These are phyloP conservation scores for Sporobolomyces phaffii DNA, from an alignment of 768 basidiomycete species.

Conservation along the genomic window DNA sequence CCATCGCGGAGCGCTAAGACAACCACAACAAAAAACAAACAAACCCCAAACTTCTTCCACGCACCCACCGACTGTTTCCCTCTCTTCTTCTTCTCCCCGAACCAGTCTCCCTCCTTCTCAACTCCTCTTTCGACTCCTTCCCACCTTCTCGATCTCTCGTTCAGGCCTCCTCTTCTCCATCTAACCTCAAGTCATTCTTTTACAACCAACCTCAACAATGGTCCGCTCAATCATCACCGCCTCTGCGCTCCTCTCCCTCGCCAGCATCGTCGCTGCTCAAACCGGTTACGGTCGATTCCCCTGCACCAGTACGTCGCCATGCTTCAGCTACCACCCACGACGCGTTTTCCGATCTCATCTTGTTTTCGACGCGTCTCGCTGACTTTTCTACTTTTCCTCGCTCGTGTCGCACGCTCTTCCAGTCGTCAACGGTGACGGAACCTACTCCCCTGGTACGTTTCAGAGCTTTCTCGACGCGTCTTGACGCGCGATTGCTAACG, in stretches of 20 bases:
- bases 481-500: not conserved
- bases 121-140: not conserved
- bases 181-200: conserved; percentile 27
- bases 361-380: not conserved
- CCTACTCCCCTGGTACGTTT: conserved; percentile 7
- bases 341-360: not conserved
- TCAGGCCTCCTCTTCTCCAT: not conserved
- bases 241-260: conserved; percentile 9
- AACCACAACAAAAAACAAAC: not conserved
- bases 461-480: not conserved
- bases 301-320: conserved; percentile 10
- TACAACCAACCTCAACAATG: not conserved
- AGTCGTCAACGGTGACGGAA: conserved; percentile 26
- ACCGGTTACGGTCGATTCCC: conserved; percentile 28
- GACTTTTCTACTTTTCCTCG: not conserved
- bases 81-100: not conserved
- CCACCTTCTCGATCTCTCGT: not conserved
- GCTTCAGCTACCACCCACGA: not conserved
- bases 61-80: not conserved
- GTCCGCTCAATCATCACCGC: conserved; percentile 14
- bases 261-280: conserved; percentile 16
- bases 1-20: not conserved
- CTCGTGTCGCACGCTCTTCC: not conserved
- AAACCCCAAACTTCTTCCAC: not conserved
- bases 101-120: not conserved